Conservation (phyloP, 345 rosid genomes). For the Brassica incana region DNA sequence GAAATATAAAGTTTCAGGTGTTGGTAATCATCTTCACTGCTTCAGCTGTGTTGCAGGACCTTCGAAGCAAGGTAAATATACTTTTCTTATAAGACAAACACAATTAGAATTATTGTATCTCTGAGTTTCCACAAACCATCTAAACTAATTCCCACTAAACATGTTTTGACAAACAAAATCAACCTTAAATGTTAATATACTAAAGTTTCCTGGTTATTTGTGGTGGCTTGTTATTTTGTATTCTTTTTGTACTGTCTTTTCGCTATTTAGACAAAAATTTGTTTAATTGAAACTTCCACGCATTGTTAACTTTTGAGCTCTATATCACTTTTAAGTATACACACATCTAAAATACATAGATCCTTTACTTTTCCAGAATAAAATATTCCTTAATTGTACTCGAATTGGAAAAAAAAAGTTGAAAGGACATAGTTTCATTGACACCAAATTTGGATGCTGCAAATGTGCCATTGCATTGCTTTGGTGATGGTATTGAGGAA, state of each 20-base stretch:
- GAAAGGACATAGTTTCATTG: neutral
- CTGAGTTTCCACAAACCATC: too few relatives aligned
- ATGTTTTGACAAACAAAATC: too few relatives aligned
- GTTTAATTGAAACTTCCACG: neutral
- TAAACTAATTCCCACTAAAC: too few relatives aligned
- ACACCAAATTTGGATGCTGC: neutral
- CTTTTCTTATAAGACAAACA: too few relatives aligned
- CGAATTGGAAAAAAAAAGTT: neutral
- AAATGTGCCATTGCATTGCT: neutral
- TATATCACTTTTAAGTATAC: too few relatives aligned
- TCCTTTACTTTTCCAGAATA: constrained; percentile 5
- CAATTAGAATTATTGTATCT: too few relatives aligned
- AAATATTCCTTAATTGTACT: constrained; percentile 8
- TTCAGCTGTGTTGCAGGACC: too few relatives aligned
- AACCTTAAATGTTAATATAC: neutral
- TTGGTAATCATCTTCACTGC: too few relatives aligned
- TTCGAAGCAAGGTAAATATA: too few relatives aligned
- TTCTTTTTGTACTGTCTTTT: constrained; percentile 17
- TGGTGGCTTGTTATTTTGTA: constrained; percentile 7
- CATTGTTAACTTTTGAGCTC: too few relatives aligned
- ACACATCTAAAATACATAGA: neutral
- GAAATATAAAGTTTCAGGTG: too few relatives aligned
- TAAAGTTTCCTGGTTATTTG: neutral
- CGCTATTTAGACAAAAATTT: constrained; percentile 35
- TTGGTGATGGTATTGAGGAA: neutral